phyloP scores from a whole-genome alignment of 164 flowering plant genomes.

The Umbellularia californica region DNA sequence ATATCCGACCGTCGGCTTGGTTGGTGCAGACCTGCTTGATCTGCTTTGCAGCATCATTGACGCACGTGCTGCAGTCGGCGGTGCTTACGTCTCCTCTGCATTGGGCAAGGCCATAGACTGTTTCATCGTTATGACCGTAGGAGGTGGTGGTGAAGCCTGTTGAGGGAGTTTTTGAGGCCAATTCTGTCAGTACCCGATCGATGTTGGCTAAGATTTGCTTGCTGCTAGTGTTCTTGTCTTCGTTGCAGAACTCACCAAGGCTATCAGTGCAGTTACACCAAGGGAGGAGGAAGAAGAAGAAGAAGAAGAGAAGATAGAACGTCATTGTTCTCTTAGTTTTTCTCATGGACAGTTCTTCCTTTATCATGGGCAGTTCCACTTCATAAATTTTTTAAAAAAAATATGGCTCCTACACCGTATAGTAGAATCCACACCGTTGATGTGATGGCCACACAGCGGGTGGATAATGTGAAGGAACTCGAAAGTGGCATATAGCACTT shows the following conservation, averaged over 20 bases:
- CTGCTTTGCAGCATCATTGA: neutral
- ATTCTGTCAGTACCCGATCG: neutral
- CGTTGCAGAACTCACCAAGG: conserved; percentile 1
- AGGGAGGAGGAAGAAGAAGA: neutral
- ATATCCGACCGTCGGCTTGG: conserved; percentile 5
- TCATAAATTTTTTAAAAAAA: no score
- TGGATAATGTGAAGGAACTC: neutral
- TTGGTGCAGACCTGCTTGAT: neutral
- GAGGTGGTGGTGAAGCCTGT: neutral
- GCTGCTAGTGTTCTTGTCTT: neutral
- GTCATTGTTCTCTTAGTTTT: neutral
- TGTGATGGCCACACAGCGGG: neutral
- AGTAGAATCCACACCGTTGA: no score
- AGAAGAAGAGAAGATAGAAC: neutral
- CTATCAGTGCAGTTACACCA: neutral
- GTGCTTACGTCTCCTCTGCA: conserved; percentile 6
- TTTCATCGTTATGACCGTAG: neutral
- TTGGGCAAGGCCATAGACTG: conserved; percentile 7
- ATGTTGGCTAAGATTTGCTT: neutral
- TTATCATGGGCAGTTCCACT: neutral
- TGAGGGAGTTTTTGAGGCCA: neutral
- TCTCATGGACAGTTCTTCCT: neutral
- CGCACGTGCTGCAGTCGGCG: neutral
- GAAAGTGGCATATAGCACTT: no score
- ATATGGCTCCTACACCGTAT: neutral